These are phyloP conservation scores for Anthracocystis walkeri DNA, from an alignment of 1,284 basidiomycete genomes.

Conservation along the genomic window DNA sequence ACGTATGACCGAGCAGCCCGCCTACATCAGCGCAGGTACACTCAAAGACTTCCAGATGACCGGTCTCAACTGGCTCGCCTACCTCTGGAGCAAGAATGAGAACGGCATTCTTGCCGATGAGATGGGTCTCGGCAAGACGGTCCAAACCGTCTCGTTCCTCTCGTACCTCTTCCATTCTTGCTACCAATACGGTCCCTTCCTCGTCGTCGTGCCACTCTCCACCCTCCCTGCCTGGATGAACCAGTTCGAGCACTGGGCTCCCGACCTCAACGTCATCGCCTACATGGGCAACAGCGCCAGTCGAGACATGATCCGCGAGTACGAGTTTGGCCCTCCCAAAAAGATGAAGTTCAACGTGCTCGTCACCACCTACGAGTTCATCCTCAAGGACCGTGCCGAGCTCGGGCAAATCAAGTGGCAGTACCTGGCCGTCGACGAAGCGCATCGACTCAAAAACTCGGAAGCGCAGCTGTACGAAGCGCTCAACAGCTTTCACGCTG, in stretches of 20 bases:
- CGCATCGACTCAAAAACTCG: constrained; percentile 97
- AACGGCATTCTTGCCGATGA: constrained; percentile 99
- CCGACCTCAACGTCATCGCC: constrained; percentile 82
- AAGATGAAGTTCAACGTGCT: constrained; percentile 91
- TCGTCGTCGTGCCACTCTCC: constrained; percentile 96
- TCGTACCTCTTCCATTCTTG: constrained; percentile 95
- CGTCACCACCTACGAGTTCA: constrained; percentile 98
- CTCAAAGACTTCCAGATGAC: constrained; percentile 99
- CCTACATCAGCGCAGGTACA: constrained; percentile 81
- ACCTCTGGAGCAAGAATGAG: constrained; percentile 92
- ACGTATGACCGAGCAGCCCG: constrained; percentile 89
- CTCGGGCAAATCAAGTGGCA: constrained; percentile 95
- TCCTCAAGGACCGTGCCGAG: constrained; percentile 94
- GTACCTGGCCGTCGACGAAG: constrained; percentile 99
- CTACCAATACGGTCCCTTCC: constrained; percentile 90
- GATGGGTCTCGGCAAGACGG: constrained; percentile 98
- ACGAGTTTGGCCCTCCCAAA: constrained; percentile 86
- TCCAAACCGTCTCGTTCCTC: constrained; percentile 95
- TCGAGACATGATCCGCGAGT: constrained; percentile 81
- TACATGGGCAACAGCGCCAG: constrained; percentile 94
- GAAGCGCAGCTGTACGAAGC: constrained; percentile 98
- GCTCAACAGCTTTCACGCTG: constrained; percentile 85
- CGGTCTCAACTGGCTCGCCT: constrained; percentile 97
- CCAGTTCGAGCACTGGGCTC: constrained; percentile 98
- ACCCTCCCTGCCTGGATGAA: constrained; percentile 99